Base-by-base conservation (phyloP, 768 basidiomycete species). In the Gymnopilus dilepis region DNA sequence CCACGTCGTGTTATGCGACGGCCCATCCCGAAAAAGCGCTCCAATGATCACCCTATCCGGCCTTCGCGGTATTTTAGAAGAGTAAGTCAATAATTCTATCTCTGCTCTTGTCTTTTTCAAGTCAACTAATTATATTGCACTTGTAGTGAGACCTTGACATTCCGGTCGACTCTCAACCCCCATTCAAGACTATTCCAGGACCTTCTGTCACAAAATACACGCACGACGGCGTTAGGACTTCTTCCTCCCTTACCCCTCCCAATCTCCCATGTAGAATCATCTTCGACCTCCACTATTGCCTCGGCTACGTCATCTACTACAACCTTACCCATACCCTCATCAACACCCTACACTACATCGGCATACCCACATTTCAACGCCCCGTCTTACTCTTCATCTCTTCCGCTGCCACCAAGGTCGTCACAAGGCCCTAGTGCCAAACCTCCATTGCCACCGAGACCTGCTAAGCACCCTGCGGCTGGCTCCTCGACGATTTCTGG, bases 31-130 rank as follows among this genome's bases (percentile, higher is more conserved):
- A 22, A 77, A 78, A 34, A 72, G 78, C 48, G 79, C 84, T 4
- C 82, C 84, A 31, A 73, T 94, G 12, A 82, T 94, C 3, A 94
- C 94, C 0, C 76, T 96, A 34, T 95, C 94, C 0, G 97, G 96
- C 4, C 76, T 98, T 26, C 79, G 95, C 21, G 95, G 94, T 6
- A 81, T 78, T 4, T 72, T 94, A 13, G 77, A 82, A 47, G 81
- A 83, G 89, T 92, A 75, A 60, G 85, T 77, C 51, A 21, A 22
- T 9, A 41, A 48, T 43, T 45, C 19, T 59, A 24, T 41, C 30
- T 26, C 43, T 11, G 33, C 61, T 53, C 13, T 17, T 3, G 12
- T 31, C 19, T 26, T 26, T 43, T 26, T 28, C 28, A 34, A 22
- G 34, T 13, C 30, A 40, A 22, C 58, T 54, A n/a, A n/a, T n/a